Percentiles rank a stretch among this genome's conserved stretches.
Evolutionary conservation across 1,284 basidiomycete species (phyloP).

Genomic region (Trichosporon faecale): DNA sequence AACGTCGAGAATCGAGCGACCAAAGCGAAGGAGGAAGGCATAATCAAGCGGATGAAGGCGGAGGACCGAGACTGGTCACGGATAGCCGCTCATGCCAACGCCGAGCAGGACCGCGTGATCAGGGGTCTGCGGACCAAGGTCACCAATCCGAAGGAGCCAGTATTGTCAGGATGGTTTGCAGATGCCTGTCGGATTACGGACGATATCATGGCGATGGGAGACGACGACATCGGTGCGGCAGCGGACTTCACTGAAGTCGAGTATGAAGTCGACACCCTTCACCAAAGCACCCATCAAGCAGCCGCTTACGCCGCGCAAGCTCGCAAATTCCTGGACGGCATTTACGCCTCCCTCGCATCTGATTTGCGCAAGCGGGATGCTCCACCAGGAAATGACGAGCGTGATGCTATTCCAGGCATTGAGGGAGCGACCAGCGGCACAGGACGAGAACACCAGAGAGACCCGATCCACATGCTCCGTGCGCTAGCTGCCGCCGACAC

Average conservation of each 20-base stretch:
- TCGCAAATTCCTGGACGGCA: conserved; percentile 49
- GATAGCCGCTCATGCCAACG: conserved; percentile 37
- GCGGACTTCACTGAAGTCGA: conserved; percentile 49
- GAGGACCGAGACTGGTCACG: conserved; percentile 48
- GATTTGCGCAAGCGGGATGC: conserved; percentile 36
- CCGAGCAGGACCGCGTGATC: conserved; percentile 15
- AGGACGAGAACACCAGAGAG: conserved; percentile 19
- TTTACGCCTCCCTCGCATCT: conserved; percentile 47
- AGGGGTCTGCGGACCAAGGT: neutral
- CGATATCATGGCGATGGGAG: conserved; percentile 33
- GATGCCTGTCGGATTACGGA: conserved; percentile 38
- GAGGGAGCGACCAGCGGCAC: conserved; percentile 21
- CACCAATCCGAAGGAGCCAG: neutral
- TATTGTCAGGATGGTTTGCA: conserved; percentile 34
- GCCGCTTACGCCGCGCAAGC: conserved; percentile 47
- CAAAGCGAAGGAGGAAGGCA: conserved; percentile 34
- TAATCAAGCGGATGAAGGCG: conserved; percentile 43
- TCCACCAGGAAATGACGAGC: conserved; percentile 28
- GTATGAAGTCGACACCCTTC: conserved; percentile 50
- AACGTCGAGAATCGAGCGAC: conserved; percentile 46
- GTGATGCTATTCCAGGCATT: conserved; percentile 32
- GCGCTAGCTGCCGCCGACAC: conserved; percentile 45
- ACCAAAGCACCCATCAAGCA: conserved; percentile 45
- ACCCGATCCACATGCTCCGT: conserved; percentile 46
- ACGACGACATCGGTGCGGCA: conserved; percentile 28